Percentiles rank a stretch among this genome's conserved stretches.
Evolutionary conservation across 163 green algal genomes (phyloP).

Genomic region (Scenedesmus sp.): DNA sequence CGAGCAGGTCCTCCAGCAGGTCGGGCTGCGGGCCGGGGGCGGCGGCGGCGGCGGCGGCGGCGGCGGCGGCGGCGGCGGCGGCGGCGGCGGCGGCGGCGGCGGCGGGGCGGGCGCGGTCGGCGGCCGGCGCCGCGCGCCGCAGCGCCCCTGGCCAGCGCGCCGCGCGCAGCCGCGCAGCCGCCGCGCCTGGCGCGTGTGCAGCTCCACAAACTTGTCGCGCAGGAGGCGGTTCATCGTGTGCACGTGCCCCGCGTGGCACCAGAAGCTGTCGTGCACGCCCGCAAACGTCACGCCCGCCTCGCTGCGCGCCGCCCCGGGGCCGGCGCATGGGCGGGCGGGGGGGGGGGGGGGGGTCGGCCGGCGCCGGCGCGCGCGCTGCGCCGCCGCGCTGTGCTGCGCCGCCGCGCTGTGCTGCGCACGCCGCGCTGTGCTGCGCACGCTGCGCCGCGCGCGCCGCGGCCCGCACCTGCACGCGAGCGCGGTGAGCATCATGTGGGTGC

Average conservation of each 20-base stretch:
- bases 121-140: no score
- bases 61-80: neutral
- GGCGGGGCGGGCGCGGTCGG: no score
- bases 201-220: conserved; percentile 84
- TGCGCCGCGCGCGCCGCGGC: no score
- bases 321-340: no score
- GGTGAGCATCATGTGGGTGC: conserved; percentile 99
- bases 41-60: neutral
- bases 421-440: no score
- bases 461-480: conserved; percentile 76
- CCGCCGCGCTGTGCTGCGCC: no score
- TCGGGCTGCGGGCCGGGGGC: conserved; percentile 40
- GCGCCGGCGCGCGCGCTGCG: no score
- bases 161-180: neutral
- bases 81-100: neutral
- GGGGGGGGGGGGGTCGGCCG: no score
- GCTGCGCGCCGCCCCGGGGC: no score
- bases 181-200: conserved; percentile 77
- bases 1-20: conserved; percentile 76
- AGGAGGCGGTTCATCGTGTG: conserved; percentile 84
- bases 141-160: neutral
- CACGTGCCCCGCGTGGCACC: conserved; percentile 91
- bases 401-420: no score
- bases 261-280: conserved; percentile 98
- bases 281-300: conserved; percentile 74